Percentiles rank a stretch among this genome's conserved stretches.
Conservation (phyloP, 192 early-diverging fungal species). For the Coemansia sp. region DNA sequence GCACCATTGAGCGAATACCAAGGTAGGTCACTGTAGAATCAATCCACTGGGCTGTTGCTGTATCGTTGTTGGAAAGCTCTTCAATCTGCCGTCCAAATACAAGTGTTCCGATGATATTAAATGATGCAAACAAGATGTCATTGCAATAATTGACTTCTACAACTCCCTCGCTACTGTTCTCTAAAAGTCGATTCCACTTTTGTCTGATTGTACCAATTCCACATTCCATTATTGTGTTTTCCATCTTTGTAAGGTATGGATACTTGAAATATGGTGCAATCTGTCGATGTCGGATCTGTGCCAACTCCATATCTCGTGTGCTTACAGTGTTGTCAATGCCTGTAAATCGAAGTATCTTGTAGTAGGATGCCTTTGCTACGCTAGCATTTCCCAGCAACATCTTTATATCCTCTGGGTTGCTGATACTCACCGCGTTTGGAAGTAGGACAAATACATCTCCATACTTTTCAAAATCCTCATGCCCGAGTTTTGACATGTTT, state of each 20-base stretch:
- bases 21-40: slow-evolving; percentile 38
- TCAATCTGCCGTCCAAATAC: slow-evolving; percentile 41
- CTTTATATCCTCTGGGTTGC: slow-evolving; percentile 39
- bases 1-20: slow-evolving; percentile 38
- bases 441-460: slow-evolving; percentile 35
- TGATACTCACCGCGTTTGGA: slow-evolving; percentile 25
- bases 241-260: slow-evolving; percentile 37
- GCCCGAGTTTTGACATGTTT: slow-evolving; percentile 25
- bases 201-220: slow-evolving; percentile 31
- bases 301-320: slow-evolving; percentile 36
- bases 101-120: slow-evolving; percentile 46
- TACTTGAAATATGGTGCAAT: slow-evolving; percentile 45
- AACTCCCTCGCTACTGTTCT: slow-evolving; percentile 13
- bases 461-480: slow-evolving; percentile 24
- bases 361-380: slow-evolving; percentile 32
- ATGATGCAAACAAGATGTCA: slow-evolving; percentile 41
- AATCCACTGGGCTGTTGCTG: slow-evolving; percentile 35
- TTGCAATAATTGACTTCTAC: slow-evolving; percentile 47
- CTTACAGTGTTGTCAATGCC: slow-evolving; percentile 48
- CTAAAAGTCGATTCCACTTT: slow-evolving; percentile 38
- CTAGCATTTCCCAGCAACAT: slow-evolving; percentile 18
- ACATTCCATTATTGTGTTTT: slow-evolving; percentile 44
- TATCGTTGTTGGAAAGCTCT: slow-evolving; percentile 27
- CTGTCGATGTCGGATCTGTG: slow-evolving; percentile 41
- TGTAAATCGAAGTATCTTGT: slow-evolving; percentile 40